Evolutionary conservation across 192 early-diverging fungal genomes (phyloP), one percentile per base, ranked within the genome.

Genomic region (Coemansia sp.): DNA sequence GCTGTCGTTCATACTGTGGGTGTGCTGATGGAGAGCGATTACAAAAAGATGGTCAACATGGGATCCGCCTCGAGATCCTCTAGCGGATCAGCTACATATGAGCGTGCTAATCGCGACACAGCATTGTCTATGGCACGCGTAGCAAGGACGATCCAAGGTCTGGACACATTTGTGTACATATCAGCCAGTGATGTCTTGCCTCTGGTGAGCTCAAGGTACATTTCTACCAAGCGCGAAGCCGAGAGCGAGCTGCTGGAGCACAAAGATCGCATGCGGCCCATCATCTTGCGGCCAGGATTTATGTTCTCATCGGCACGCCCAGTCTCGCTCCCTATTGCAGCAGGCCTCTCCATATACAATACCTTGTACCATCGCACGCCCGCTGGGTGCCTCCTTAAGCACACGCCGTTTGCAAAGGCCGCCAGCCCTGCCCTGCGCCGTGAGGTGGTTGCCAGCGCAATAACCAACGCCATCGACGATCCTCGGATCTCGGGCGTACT

Each of bases 1-100:
- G 81, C 87, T n/a, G 88, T 92, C 5, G 90, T 92, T 7, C 90
- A 92, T 58, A 86, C 88, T 0, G 90, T 91, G 3, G 91, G 91
- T 15, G 86, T 90, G 25, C 76, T 92, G 69, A 71, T 92, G 66
- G 91, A 92, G 71, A 70, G 62, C 67, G 74, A 88, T 75, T 92
- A 92, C 82, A 92, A 92, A 64, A 31, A 36, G 75, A 42, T 81
- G 67, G 67, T 75, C 66, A 67, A 88, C 85, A n/a, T 75, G 12
- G 72, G 75, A 53, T 55, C 41, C 38, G 27, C 14, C 55, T 66
- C 39, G 31, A 45, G 53, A 8, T 19, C 74, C 10, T 67, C 70
- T 25, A 63, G 31, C 14, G 41, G 31, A 68, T 64, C 77, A n/a
- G 55, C 69, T 14, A 88, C 89, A 0, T 92, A 89, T 68, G 89